phyloP scores from a whole-genome alignment of 192 early-diverging fungal species.

The Rhizoclosmatium globosum region DNA sequence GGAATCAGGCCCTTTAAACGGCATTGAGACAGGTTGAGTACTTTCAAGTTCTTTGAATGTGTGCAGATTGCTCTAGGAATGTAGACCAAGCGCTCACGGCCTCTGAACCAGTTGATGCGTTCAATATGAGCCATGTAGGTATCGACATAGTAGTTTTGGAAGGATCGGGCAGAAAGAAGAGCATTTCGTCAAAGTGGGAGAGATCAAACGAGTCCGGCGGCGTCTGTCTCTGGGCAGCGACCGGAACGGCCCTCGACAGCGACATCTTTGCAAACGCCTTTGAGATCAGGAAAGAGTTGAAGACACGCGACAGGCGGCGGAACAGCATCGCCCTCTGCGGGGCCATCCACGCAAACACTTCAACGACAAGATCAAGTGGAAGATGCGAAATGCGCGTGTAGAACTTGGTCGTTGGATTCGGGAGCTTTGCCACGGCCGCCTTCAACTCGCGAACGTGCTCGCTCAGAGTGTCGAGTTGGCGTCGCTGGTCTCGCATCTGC shows the following conservation, averaged over 20 bases:
- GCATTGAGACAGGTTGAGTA: background rate
- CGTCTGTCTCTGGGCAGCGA: background rate
- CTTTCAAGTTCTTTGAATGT: background rate
- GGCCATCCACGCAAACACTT: conserved; percentile 3
- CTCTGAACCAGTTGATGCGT: background rate
- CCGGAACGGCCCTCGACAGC: background rate
- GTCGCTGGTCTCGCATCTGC: too few relatives aligned
- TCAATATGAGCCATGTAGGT: background rate
- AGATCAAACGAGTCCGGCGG: background rate
- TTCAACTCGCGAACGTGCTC: too few relatives aligned
- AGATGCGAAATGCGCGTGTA: conserved; percentile 1
- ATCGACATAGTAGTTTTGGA: background rate
- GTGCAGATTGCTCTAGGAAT: background rate
- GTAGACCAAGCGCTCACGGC: background rate
- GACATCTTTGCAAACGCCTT: conserved; percentile 1
- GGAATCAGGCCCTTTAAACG: background rate
- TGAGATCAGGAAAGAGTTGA: conserved; percentile 2
- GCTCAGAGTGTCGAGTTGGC: too few relatives aligned
- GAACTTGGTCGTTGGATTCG: background rate
- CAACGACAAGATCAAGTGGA: background rate
- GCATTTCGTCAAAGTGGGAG: background rate
- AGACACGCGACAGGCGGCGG: background rate
- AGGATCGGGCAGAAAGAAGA: background rate
- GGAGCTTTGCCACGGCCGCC: background rate
- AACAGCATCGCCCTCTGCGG: background rate